Evolutionary conservation across 1,284 basidiomycete genomes (phyloP).

Genomic region (Cutaneotrichosporon sp.): DNA sequence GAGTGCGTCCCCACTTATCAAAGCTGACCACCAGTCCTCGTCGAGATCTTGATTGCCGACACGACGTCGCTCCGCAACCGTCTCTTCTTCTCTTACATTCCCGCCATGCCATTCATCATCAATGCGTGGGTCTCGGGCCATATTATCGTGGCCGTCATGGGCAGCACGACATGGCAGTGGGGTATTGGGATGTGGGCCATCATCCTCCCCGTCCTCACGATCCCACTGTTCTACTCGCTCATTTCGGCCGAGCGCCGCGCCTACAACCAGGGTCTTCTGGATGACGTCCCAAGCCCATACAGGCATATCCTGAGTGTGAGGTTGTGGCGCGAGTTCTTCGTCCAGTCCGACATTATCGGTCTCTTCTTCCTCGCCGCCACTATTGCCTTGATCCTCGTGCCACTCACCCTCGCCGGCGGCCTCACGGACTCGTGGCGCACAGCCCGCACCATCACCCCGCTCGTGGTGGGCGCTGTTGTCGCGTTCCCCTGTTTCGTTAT

Average conservation of each 20-base stretch:
- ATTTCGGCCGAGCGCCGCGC: conserved; percentile 41
- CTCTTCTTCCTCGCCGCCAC: conserved; percentile 41
- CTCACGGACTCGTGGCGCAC: conserved; percentile 35
- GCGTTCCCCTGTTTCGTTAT: conserved; percentile 48
- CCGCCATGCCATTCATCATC: conserved; percentile 52
- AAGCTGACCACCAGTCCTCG: conserved; percentile 28
- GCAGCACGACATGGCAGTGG: conserved; percentile 50
- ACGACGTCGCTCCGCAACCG: conserved; percentile 52
- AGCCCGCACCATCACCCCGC: conserved; percentile 48
- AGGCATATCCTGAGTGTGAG: conserved; percentile 10
- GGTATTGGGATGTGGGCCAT: conserved; percentile 55
- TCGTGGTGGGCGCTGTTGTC: conserved; percentile 50
- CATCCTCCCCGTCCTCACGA: conserved; percentile 50
- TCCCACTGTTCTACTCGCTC: conserved; percentile 48
- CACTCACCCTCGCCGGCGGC: conserved; percentile 51
- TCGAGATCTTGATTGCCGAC: conserved; percentile 55
- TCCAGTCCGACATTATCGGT: conserved; percentile 52
- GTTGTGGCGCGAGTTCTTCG: conserved; percentile 49
- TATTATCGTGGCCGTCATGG: conserved; percentile 28
- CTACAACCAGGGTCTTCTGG: conserved; percentile 26
- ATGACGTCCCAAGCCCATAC: conserved; percentile 40
- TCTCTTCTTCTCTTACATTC: conserved; percentile 45
- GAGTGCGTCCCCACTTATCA: conserved; percentile 22
- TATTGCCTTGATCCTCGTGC: conserved; percentile 42
- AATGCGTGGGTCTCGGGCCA: conserved; percentile 27